Base-by-base conservation (phyloP, 768 basidiomycete genomes). In the Pleurotus djamor region DNA sequence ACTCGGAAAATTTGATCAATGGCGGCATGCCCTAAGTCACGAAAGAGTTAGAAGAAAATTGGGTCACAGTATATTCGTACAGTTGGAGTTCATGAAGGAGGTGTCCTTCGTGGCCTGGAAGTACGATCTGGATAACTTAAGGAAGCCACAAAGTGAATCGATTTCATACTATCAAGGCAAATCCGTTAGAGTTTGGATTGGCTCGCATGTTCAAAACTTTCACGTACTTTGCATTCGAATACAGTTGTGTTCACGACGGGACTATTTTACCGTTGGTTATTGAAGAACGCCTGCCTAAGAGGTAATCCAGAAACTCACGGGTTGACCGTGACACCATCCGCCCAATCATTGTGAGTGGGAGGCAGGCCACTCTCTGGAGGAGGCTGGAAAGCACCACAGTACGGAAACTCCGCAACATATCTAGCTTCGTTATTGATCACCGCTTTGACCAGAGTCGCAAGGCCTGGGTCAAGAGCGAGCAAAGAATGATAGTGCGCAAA, bases 311-410 rank as follows among this genome's bases (percentile, higher is more conserved):
- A 14, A 5, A 70, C 86, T 71, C 67, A 90, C 88, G 91, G 91
- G 66, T 87, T 88, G 12, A 92, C 88, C 0, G 76, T 82, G 9
- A 92, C 89, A 28, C 78, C 81, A 57, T 82, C 81, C 0, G 89
- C 90, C 78, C 80, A 92, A 59, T 81, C 80, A 63, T 92, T 92
- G 64, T 83, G 76, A 9, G 84, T 79, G 0, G 85, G 86, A 1
- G 76, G 65, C 33, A 92, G 72, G 4, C 87, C 84, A 61, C 88
- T 90, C 65, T 91, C 89, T 0, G 85, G 83, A 8, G 91, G 91
- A 47, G 91, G 89, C 61, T 92, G 91, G 73, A 92, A 92, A 13
- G 89, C 79, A 43, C 91, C 88, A 65, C 91, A 92, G 69, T 92
- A 92, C 0, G 90, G 90, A 65, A 86, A 86, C 64, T 87, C 71